Conservation (phyloP, 768 basidiomycete species). For the Suillus spraguei region DNA sequence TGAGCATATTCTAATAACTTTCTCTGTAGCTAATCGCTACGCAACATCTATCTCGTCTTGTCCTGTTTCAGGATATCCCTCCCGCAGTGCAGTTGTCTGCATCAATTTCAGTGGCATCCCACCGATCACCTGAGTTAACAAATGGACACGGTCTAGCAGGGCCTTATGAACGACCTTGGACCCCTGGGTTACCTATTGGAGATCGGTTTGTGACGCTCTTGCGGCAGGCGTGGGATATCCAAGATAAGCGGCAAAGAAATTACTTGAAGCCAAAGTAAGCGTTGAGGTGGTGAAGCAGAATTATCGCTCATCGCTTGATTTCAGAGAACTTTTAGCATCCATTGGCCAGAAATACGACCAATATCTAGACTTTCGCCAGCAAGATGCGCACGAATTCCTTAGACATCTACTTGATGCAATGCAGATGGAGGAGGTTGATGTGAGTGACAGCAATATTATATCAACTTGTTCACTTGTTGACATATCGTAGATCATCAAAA, state of each 20-base stretch:
- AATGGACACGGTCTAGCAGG: slow-evolving; percentile 60
- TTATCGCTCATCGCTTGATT: neutral
- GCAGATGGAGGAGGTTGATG: slow-evolving; percentile 94
- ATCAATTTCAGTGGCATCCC: slow-evolving; percentile 42
- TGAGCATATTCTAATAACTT: neutral
- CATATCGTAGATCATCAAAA: slow-evolving; percentile 71
- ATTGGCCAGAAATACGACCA: slow-evolving; percentile 90
- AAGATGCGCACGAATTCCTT: slow-evolving; percentile 94
- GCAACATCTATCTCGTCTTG: slow-evolving; percentile 56
- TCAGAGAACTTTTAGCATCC: slow-evolving; percentile 61
- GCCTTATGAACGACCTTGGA: slow-evolving; percentile 52
- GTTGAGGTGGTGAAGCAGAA: slow-evolving; percentile 7
- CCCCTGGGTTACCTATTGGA: slow-evolving; percentile 67
- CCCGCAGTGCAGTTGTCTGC: slow-evolving; percentile 41
- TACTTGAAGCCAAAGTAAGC: slow-evolving; percentile 70
- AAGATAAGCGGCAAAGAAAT: slow-evolving; percentile 51
- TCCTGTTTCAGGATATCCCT: slow-evolving; percentile 55
- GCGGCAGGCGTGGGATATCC: slow-evolving; percentile 64
- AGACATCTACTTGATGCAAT: slow-evolving; percentile 88
- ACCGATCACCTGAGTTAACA: slow-evolving; percentile 67
- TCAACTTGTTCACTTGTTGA: slow-evolving; percentile 10
- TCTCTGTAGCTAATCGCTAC: slow-evolving; percentile 65
- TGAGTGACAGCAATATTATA: slow-evolving; percentile 36
- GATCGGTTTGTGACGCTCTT: slow-evolving; percentile 66
- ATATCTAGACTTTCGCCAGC: slow-evolving; percentile 93